phyloP scores from a whole-genome alignment of 2,329 filamentous ascomycete genomes.

The Aspergillus sp. region DNA sequence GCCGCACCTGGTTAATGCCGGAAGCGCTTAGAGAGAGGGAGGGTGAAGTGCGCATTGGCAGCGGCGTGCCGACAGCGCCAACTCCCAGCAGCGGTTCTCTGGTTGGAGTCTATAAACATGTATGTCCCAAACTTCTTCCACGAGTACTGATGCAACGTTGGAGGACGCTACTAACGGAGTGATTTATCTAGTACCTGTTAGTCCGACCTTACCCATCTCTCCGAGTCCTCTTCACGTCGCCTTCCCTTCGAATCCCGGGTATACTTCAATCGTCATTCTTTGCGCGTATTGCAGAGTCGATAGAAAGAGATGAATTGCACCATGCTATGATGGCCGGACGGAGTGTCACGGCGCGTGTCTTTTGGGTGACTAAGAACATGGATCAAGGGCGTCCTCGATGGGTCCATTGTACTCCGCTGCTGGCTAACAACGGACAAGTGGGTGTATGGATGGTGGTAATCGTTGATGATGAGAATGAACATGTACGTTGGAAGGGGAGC shows the following conservation, averaged over 20 bases:
- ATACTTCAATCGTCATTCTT: constrained; percentile 61
- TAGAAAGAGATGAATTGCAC: constrained; percentile 52
- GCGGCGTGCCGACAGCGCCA: constrained; percentile 37
- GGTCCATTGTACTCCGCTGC: constrained; percentile 74
- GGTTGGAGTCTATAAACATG: constrained; percentile 57
- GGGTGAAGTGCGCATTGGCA: constrained; percentile 17
- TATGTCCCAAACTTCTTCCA: constrained; percentile 34
- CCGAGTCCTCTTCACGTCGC: constrained; percentile 68
- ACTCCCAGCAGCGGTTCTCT: constrained; percentile 21
- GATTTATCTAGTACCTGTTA: constrained; percentile 36
- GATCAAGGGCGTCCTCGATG: constrained; percentile 66
- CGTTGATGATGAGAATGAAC: constrained; percentile 60
- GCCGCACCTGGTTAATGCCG: constrained; percentile 13
- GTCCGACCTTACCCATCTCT: constrained; percentile 63
- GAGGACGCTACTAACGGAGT: background rate
- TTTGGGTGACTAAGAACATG: constrained; percentile 60
- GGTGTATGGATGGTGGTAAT: constrained; percentile 79
- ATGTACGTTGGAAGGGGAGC: no score
- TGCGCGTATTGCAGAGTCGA: constrained; percentile 47
- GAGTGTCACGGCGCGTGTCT: constrained; percentile 72
- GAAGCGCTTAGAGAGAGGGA: constrained; percentile 11
- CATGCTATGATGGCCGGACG: constrained; percentile 66
- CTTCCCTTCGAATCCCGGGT: constrained; percentile 64
- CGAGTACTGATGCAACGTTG: no score
- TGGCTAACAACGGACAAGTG: constrained; percentile 65